Base-by-base conservation (phyloP, 2,329 filamentous ascomycete species). In the Lachnellula occidentalis region DNA sequence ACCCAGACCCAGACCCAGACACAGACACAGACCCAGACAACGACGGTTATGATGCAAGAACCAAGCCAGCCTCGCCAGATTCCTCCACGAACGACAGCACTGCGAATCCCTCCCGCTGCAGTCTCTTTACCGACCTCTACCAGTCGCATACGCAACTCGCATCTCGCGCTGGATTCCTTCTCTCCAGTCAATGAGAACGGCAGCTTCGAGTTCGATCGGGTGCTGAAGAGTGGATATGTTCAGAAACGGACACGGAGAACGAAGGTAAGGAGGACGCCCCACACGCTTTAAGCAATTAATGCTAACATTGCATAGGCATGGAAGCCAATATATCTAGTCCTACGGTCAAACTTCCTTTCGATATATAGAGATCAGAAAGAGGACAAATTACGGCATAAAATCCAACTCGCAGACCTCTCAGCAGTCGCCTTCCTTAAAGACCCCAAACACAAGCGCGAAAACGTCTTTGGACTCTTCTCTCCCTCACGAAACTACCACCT, bases 351-450 rank as follows among this genome's bases (percentile, higher is more conserved):
- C 64, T 82, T 89, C 19, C 80, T 99, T 34, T 96, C 89, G 50
- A 86, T 96, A 58, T 99, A 99, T 79, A 95, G 92, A 72, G 88
- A 92, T 68, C 83, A 89, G 64, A 88, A 92, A 64, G 92, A 96
- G 73, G 88, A 87, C 64, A 92, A 92, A 70, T 81, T 99, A 43
- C 87, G 90, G 50, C 87, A 95, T 67, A 92, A 95, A 68, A 84
- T 99, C 66, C 85, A 86, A 66, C 81, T 97, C 39, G 87, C 89
- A 43, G 94, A 99, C 57, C 81, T 97, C 56, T 96, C 92, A 3
- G 92, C 94, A 7, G 90, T 96, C 45, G 89, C 92, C 1, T 83
- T 89, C 56, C 85, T 97, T 60, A 92, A 89, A 66, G 91, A 95
- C 64, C 87, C 90, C 8, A 96, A 95, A 71, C 85, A 91, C 58